Conservation (phyloP, 495 filamentous ascomycete genomes). For the Trichoderma reesei region DNA sequence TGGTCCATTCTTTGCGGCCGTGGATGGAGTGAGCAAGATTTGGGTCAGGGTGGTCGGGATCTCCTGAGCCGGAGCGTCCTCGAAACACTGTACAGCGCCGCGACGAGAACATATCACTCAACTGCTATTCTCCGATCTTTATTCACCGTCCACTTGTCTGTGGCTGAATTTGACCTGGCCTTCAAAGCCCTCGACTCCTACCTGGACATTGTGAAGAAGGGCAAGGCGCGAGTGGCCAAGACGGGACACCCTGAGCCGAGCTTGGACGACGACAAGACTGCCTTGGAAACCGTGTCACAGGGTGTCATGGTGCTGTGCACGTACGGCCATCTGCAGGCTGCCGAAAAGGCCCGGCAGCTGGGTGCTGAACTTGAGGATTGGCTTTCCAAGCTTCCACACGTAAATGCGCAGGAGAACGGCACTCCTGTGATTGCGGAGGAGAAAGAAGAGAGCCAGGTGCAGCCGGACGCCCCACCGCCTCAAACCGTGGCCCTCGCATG, state of each 20-base stretch:
- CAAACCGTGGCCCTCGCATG: slow-evolving; percentile 56
- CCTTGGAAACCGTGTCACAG: slow-evolving; percentile 65
- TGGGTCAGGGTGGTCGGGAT: slow-evolving; percentile 69
- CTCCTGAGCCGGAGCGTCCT: slow-evolving; percentile 60
- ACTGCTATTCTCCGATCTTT: slow-evolving; percentile 76
- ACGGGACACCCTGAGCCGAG: slow-evolving; percentile 59
- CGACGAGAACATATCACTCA: slow-evolving; percentile 89
- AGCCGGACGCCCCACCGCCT: slow-evolving; percentile 37
- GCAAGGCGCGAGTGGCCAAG: slow-evolving; percentile 70
- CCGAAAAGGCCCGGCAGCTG: slow-evolving; percentile 65
- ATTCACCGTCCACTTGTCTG: slow-evolving; percentile 73
- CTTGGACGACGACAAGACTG: slow-evolving; percentile 64
- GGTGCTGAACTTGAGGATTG: slow-evolving; percentile 56
- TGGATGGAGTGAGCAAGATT: slow-evolving; percentile 64
- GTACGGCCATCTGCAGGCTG: slow-evolving; percentile 63
- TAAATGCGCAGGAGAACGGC: slow-evolving; percentile 17
- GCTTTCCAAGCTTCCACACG: slow-evolving; percentile 27
- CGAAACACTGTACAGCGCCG: slow-evolving; percentile 77
- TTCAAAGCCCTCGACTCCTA: slow-evolving; percentile 83
- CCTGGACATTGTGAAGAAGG: slow-evolving; percentile 70
- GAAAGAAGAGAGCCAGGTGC: slow-evolving; percentile 25
- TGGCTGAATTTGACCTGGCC: slow-evolving; percentile 84
- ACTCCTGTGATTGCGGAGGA: slow-evolving; percentile 17
- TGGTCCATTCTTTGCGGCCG: slow-evolving; percentile 72
- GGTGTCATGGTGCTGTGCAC: slow-evolving; percentile 72